Base-by-base conservation (phyloP, 345 rosid species). In the Lagerstroemia speciosa region DNA sequence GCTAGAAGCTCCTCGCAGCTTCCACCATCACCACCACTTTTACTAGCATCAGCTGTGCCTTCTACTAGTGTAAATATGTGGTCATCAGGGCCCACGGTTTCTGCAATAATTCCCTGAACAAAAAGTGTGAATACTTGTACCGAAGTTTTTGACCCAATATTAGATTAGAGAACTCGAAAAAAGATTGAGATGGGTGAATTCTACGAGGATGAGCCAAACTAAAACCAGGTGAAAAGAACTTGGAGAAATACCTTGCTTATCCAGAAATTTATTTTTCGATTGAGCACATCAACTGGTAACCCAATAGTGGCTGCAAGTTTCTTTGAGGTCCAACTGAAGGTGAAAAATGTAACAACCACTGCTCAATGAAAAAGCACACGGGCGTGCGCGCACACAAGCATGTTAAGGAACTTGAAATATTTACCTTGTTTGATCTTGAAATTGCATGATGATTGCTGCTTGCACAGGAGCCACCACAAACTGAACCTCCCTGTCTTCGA, bases 361-460 rank as follows among this genome's bases (percentile, higher is more conserved):
- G 29, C 3, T 53, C n/a, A 24, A 22, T 53, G 58, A 36, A n/a
- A 43, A 62, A n/a, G 57, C 46, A 66, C 62, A 73, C 16, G 29
- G 30, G 27, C 36, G 29, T 34, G 33, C 65, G n/a, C 38, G 50
- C 17, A 63, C 38, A 33, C 30, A 71, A 17, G 55, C 52, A 61
- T 3, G 27, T 8, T 12, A 52, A 24, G 31, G 32, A 15, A 30
- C 26, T 6, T 53, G 24, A 43, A 64, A 40, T 46, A 45, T 64
- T 68, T 62, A 87, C 97, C 93, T 89, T 77, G 79, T 83, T 78
- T 83, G 89, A 67, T 91, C 95, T 79, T 91, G 95, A 81, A 94
- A 94, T 66, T 89, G 97, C 97, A 94, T 86, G 70, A 94, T 85
- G 57, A 94, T 87, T 67, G 89, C 90, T 24, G 97, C 99, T 78